Percentiles rank a stretch among this genome's conserved stretches.
These are phyloP conservation scores for Spathaspora girioi DNA, from an alignment of 805 yeast species.

Conservation along the genomic window DNA sequence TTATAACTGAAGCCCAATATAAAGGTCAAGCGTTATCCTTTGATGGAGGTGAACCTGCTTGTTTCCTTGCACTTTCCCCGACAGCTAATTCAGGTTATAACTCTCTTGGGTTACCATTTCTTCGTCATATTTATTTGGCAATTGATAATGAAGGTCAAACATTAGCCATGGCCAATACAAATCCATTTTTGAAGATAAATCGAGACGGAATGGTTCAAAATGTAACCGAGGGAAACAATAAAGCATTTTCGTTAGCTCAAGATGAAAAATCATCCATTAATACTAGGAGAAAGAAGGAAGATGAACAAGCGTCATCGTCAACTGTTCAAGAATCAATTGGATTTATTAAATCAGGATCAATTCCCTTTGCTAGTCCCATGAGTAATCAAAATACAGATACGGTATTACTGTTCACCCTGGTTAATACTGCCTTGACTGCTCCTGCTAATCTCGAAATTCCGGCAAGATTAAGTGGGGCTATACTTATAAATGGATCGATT, in stretches of 20 bases:
- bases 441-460: conserved; percentile 14
- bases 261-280: no score
- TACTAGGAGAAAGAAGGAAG: background rate
- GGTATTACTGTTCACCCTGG: conserved; percentile 7
- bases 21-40: conserved; percentile 41
- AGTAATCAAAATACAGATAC: background rate
- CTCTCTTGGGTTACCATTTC: conserved; percentile 56
- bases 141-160: conserved; percentile 57
- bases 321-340: conserved; percentile 15
- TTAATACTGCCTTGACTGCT: conserved; percentile 1
- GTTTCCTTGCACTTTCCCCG: conserved; percentile 52
- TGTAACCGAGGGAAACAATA: conserved; percentile 3
- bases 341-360: conserved; percentile 36
- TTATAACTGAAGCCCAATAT: conserved; percentile 39
- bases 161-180: conserved; percentile 56
- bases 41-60: conserved; percentile 53
- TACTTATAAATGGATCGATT: conserved; percentile 25
- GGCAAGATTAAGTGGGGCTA: conserved; percentile 22
- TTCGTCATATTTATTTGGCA: conserved; percentile 53
- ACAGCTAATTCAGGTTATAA: conserved; percentile 45
- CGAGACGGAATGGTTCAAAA: background rate
- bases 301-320: background rate
- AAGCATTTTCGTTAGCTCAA: background rate
- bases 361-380: conserved; percentile 47
- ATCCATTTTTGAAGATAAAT: conserved; percentile 12